phyloP scores from a whole-genome alignment of 2,329 filamentous ascomycete genomes.

The Cladosporium oxysporum region DNA sequence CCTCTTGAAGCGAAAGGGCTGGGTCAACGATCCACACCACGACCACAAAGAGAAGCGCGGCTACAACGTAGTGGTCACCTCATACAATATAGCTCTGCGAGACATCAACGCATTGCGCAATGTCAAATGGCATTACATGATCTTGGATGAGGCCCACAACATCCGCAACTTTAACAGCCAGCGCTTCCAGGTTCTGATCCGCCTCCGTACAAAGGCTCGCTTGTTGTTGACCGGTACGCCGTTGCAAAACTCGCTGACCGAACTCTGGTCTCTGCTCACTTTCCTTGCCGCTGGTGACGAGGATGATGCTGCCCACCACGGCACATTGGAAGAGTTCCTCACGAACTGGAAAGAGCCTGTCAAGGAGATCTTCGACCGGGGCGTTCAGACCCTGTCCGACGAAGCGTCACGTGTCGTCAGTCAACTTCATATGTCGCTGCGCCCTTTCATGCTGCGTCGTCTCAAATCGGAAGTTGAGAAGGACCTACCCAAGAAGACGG shows the following conservation, averaged over 20 bases:
- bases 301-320: conserved; percentile 77
- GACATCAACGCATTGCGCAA: conserved; percentile 93
- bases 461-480: conserved; percentile 97
- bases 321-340: conserved; percentile 92
- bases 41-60: conserved; percentile 86
- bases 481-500: conserved; percentile 97
- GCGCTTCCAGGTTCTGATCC: conserved; percentile 91
- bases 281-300: conserved; percentile 91
- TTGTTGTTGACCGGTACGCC: conserved; percentile 91
- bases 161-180: conserved; percentile 99
- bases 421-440: conserved; percentile 89
- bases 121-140: conserved; percentile 94
- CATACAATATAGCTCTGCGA: conserved; percentile 92
- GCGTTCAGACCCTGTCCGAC: conserved; percentile 89
- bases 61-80: conserved; percentile 98
- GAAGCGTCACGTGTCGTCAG: conserved; percentile 89
- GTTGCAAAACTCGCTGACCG: conserved; percentile 93
- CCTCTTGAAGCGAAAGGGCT: conserved; percentile 85
- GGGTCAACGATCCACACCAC: conserved; percentile 70
- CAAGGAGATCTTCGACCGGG: conserved; percentile 93
- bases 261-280: conserved; percentile 94
- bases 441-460: conserved; percentile 86
- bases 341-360: conserved; percentile 95
- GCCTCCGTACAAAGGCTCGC: conserved; percentile 85
- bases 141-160: conserved; percentile 97